Base-by-base conservation (phyloP, 169 alveolate genomes). In the Eimeria falciformis region DNA sequence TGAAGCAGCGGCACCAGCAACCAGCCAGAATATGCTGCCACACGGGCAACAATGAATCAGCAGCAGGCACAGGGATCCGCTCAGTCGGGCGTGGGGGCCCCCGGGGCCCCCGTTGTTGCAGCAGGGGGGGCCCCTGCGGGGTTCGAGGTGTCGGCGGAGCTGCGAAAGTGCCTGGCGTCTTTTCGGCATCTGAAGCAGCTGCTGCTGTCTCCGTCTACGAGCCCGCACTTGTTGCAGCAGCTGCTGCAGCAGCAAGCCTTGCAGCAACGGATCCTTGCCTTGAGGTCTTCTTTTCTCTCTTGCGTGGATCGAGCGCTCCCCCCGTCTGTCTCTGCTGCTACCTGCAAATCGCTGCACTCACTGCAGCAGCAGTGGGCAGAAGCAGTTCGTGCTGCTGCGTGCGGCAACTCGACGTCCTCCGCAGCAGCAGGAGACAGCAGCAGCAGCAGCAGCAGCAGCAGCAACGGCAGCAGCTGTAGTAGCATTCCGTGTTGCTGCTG, bases 241-340 rank as follows among this genome's bases (percentile, higher is more conserved):
- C 68, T 77, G 86, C 86, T 77, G 86, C 86, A 77, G 86, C 86
- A 77, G 86, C 86, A 14, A 55, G 62, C 86, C 68, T 66, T 87
- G 77, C 86, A 69, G 53, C 86, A 87, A 50, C 86, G 87, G 29
- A 47, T 87, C 46, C 50, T 79, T 25, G 78, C 93, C 29, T 79
- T 87, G 5, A 86, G 81, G 5, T 47, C 86, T 2, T 65, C 93
- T 11, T 87, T 87, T 23, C 87, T 69, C 46, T 79, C 93, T 23
- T 40, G 45, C 65, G 79, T 87, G 7, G 93, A 87, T 79, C 62
- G 93, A n/a, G 93, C 93, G 18, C 87, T 87, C 21, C 93, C 93
- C 58, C 93, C 71, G 29, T 50, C 69, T 23, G 82, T 73, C 11
- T 55, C 93, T 21, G 68, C 85, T 7, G 68, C 62, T 18, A 73